Base-by-base conservation (phyloP, 2,329 filamentous ascomycete genomes). In the Aspergillus tamarii region DNA sequence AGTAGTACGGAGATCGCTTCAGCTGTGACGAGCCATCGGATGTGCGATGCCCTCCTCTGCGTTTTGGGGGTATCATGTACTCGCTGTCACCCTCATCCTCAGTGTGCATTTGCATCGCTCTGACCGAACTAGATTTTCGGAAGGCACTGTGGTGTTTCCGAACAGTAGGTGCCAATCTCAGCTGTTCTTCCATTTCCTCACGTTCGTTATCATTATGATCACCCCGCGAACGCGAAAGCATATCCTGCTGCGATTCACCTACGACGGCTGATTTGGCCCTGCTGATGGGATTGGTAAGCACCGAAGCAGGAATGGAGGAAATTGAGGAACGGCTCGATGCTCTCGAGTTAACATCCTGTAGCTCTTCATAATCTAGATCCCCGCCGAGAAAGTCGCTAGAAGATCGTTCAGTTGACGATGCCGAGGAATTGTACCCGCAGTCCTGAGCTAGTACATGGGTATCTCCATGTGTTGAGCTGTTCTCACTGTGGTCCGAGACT, bases 51-150 rank as follows among this genome's bases (percentile, higher is more conserved):
- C 70, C 73, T 3, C 66, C 63, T 16, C 73, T 69, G 36, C 74
- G 74, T 58, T 73, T 71, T 4, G 76, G 72, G 1, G 78, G 77
- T 0, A 76, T 77, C 41, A 79, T 54, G 43, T 74, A 77, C 26
- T 81, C 78, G 12, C 79, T 76, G 1, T 80, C 76, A 9, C 77
- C 75, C 61, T 81, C 78, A 58, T 80, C 78, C 55, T 78, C 77
- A 0, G 76, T 78, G 52, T 78, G 71, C 78, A 82, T 80, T 67
- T 81, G 80, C 70, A 82, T 76, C 8, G 80, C 80, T 39, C 75
- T 70, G 6, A 82, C 79, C 0, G 80, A 82, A 69, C 80, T 82
- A 1, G 80, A 77, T 64, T 82, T 79, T 41, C 80, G 76, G 63
- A 83, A 83, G 0, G 74, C 76, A 0, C 73, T 73, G 61, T 77